These are phyloP conservation scores for Santalum album DNA, from an alignment of 164 flowering plant species.

Conservation along the genomic window DNA sequence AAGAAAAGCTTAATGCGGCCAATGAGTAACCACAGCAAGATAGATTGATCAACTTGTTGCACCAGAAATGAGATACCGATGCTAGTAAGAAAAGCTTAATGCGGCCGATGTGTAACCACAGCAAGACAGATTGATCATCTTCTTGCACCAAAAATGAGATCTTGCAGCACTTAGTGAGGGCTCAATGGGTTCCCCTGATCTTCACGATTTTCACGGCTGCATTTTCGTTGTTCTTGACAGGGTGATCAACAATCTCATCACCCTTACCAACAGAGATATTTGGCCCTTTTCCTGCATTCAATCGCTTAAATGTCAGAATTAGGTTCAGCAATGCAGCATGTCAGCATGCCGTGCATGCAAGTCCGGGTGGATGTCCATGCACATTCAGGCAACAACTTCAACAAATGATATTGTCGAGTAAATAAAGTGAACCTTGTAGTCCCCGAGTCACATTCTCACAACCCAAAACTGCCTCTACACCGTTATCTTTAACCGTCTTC, in stretches of 20 bases:
- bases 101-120: constrained; percentile 7
- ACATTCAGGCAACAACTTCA: too few species aligned
- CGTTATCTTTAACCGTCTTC: constrained; percentile 2
- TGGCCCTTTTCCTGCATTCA: constrained; percentile 10
- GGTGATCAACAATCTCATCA: not conserved
- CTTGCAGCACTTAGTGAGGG: constrained; percentile 1
- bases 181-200: constrained; percentile 10
- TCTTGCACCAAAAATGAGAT: constrained; percentile 10
- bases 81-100: not conserved
- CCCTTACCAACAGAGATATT: constrained; percentile 2
- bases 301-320: not conserved
- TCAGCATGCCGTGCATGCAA: not conserved
- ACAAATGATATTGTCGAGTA: not conserved
- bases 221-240: not conserved
- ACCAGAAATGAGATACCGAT: not conserved
- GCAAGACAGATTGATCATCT: constrained; percentile 14
- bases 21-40: not conserved
- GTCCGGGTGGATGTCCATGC: too few species aligned
- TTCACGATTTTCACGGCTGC: constrained; percentile 4
- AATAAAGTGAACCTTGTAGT: not conserved
- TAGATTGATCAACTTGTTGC: too few species aligned
- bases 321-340: not conserved
- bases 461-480: constrained; percentile 2
- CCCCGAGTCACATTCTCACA: not conserved
- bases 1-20: too few species aligned